Conservation (phyloP, 148 eudicot genomes). For the Fagopyrum esculentum region DNA sequence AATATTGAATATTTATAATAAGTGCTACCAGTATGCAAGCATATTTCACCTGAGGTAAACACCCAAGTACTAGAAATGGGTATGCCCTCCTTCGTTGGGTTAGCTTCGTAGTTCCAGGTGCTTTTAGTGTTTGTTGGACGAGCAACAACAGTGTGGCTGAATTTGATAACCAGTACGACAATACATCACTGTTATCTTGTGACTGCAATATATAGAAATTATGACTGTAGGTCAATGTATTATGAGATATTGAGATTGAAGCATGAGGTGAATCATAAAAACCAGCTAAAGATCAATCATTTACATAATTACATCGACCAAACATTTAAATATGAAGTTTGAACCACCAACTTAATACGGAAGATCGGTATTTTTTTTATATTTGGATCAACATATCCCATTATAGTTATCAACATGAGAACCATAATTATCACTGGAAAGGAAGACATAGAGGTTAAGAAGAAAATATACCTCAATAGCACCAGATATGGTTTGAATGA, state of each 20-base stretch:
- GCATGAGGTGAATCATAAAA: neutral
- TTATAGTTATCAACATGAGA: neutral
- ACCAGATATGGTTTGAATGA: constrained; percentile 74
- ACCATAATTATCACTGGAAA: neutral
- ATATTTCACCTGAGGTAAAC: constrained; percentile 78
- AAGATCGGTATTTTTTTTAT: too few relatives aligned
- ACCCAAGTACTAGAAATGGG: constrained; percentile 72
- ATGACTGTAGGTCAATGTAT: neutral
- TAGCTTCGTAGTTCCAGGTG: constrained; percentile 56
- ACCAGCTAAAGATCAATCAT: neutral
- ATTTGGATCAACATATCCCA: neutral
- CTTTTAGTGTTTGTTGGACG: constrained; percentile 84
- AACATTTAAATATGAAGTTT: too few relatives aligned
- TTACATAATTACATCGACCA: neutral
- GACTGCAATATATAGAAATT: constrained; percentile 28
- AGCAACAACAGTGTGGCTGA: constrained; percentile 74
- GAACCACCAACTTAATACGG: too few relatives aligned
- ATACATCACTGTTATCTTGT: constrained; percentile 61
- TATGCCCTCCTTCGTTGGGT: constrained; percentile 55
- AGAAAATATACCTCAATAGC: constrained; percentile 61
- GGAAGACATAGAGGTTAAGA: neutral
- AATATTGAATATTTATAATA: too few relatives aligned
- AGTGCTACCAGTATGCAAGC: neutral
- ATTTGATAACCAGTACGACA: constrained; percentile 88
- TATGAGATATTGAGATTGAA: neutral